Conservation (phyloP, 208 protist genomes). For the Plasmodiophora brassicae region DNA sequence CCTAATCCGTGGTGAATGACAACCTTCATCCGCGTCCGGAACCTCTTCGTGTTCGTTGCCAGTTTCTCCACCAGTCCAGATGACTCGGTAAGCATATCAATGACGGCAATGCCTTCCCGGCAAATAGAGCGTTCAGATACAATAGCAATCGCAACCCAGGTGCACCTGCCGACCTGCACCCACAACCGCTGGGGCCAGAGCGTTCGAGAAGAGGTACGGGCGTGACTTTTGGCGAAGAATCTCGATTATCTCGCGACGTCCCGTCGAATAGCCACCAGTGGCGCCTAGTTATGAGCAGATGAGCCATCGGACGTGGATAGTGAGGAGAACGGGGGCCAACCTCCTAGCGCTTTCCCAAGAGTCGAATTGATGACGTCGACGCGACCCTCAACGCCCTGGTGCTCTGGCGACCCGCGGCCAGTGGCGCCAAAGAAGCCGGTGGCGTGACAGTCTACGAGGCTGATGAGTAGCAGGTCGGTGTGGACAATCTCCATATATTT, state of each 20-base stretch:
- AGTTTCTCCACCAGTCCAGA: conserved; percentile 36
- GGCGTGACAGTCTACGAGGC: conserved; percentile 73
- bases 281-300: conserved; percentile 52
- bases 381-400: conserved; percentile 56
- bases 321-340: not conserved
- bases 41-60: conserved; percentile 43
- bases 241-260: conserved; percentile 66
- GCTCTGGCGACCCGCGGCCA: conserved; percentile 64
- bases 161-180: conserved; percentile 65
- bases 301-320: not conserved
- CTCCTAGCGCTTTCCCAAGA: conserved; percentile 70
- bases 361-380: conserved; percentile 74
- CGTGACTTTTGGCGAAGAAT: conserved; percentile 68
- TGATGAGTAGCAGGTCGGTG: no score
- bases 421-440: conserved; percentile 71
- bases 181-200: conserved; percentile 70
- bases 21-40: conserved; percentile 35
- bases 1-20: not conserved
- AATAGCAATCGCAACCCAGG: no score
- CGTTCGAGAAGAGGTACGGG: conserved; percentile 81
- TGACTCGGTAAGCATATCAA: not conserved
- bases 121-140: no score
- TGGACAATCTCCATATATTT: no score
- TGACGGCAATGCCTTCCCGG: not conserved
- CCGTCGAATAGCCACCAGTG: conserved; percentile 68